Evolutionary conservation across 2,329 filamentous ascomycete genomes (phyloP), one percentile per base, ranked within the genome.

Genomic region (Fusarium sambucinum): DNA sequence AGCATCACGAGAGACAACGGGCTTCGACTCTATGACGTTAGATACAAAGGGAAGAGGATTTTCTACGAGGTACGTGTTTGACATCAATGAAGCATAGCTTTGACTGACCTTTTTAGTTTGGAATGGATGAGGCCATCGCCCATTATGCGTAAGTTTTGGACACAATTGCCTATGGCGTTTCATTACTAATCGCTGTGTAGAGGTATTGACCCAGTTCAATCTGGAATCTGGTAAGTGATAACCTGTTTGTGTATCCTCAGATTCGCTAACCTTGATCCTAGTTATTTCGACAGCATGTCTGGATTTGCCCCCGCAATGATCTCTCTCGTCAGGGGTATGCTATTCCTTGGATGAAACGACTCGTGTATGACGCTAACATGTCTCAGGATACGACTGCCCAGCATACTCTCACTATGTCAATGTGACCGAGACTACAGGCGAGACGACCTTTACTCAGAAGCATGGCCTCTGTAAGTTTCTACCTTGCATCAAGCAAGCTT

Each of bases 231-330:
- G 32, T 33, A 17, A 33, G 32, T n/a, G n/a, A n/a, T n/a, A n/a
- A n/a, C n/a, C n/a, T n/a, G n/a, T n/a, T n/a, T n/a, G n/a, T n/a
- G n/a, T n/a, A n/a, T n/a, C n/a, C n/a, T n/a, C n/a, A n/a, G n/a
- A n/a, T n/a, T n/a, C n/a, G n/a, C n/a, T n/a, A 8, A 33, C 14
- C 4, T 16, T 33, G 7, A 16, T 33, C 32, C 14, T 14, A 33
- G 32, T 13, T 57, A 55, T 30, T 57, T 57, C 4, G 55, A 57
- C 50, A 57, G 55, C n/a, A 6, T 57, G 55, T 13, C 12, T 23
- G 50, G 55, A 16, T 57, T 57, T 1, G 55, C 29, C 0, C 55
- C 55, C 4, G 13, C 55, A 0, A 55, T 57, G 55, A 57, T 57
- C 3, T 57, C 55, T 9, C 55, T 57, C 5, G 55, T 57, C 1